phyloP scores from a whole-genome alignment of 306 rosid genomes.

The Quercus parvula region DNA sequence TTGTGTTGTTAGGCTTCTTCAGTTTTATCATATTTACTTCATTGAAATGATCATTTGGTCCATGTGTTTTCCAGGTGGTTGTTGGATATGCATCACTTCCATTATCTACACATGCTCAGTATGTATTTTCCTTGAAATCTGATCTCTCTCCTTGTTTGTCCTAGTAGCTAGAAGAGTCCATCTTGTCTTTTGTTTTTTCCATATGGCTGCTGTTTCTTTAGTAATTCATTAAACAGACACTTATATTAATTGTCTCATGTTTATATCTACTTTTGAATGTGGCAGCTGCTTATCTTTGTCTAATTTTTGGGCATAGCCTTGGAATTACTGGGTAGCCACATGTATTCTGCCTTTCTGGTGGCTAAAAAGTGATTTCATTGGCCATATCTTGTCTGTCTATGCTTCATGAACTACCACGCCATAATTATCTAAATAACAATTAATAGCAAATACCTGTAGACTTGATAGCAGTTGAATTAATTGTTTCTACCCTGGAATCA shows the following conservation, averaged over 20 bases:
- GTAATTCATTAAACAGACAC: neutral
- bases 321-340: neutral
- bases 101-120: conserved; percentile 93
- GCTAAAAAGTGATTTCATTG: neutral
- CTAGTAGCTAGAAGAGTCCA: neutral
- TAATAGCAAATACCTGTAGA: neutral
- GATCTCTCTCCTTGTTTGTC: conserved; percentile 5
- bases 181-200: neutral
- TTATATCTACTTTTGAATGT: neutral
- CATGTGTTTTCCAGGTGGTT: conserved; percentile 60
- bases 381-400: neutral
- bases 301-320: neutral
- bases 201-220: conserved; percentile 14
- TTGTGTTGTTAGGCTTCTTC: conserved; percentile 8
- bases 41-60: conserved; percentile 23
- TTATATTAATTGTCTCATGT: neutral
- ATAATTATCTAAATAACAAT: neutral
- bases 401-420: neutral
- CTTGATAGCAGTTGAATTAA: neutral
- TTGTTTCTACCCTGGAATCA: neutral
- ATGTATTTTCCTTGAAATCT: conserved; percentile 42
- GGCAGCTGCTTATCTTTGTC: neutral
- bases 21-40: conserved; percentile 5
- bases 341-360: neutral
- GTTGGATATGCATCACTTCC: conserved; percentile 92